Evolutionary conservation across 2,329 filamentous ascomycete genomes (phyloP).

Genomic region (Madurella fahalii): DNA sequence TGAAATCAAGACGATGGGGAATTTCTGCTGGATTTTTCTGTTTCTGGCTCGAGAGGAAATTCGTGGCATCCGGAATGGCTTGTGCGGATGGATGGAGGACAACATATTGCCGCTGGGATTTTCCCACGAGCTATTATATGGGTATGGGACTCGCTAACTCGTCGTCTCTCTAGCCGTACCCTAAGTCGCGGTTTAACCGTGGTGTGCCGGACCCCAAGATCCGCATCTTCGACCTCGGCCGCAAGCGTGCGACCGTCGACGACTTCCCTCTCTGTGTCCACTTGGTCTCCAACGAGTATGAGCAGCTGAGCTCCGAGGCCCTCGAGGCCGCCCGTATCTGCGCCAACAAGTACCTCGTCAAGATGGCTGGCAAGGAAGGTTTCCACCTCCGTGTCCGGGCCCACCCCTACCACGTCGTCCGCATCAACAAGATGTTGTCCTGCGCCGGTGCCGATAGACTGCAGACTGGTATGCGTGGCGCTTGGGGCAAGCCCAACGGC

Average conservation of each 20-base stretch:
- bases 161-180: slow-evolving; percentile 74
- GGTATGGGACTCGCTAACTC: slow-evolving; percentile 48
- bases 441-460: slow-evolving; percentile 99
- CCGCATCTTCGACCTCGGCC: slow-evolving; percentile 97
- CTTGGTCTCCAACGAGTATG: slow-evolving; percentile 99
- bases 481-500: slow-evolving; percentile 99
- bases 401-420: slow-evolving; percentile 99
- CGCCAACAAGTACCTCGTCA: slow-evolving; percentile 96
- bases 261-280: slow-evolving; percentile 99
- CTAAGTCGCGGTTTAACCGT: slow-evolving; percentile 99
- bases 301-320: slow-evolving; percentile 99
- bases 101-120: slow-evolving; percentile 1
- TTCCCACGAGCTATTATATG: background rate
- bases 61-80: background rate
- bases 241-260: slow-evolving; percentile 98
- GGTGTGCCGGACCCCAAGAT: slow-evolving; percentile 86
- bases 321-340: slow-evolving; percentile 99
- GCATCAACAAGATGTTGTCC: slow-evolving; percentile 99
- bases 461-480: slow-evolving; percentile 99
- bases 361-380: slow-evolving; percentile 66
- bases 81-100: slow-evolving; percentile 8
- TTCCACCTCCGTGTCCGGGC: slow-evolving; percentile 78
- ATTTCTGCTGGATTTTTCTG: background rate
- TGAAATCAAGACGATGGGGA: background rate
- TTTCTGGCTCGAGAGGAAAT: background rate